Evolutionary conservation across 495 filamentous ascomycete species (phyloP).

Genomic region (Pseudomonodictys pantanalensis): DNA sequence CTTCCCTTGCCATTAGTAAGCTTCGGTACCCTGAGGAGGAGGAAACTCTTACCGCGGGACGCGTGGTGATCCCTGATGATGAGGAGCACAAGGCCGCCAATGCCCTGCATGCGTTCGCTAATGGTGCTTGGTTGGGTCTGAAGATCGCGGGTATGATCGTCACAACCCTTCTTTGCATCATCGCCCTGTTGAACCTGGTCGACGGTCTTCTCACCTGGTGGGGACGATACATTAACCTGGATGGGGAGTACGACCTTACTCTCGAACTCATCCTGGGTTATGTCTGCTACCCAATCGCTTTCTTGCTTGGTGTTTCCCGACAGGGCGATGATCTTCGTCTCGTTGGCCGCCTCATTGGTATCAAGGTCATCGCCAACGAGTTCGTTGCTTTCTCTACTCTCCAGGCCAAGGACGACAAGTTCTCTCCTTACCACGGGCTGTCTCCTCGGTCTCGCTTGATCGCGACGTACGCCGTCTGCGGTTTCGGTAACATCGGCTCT

Average conservation of each 20-base stretch:
- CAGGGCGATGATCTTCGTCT: slow-evolving; percentile 62
- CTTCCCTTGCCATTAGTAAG: slow-evolving; percentile 81
- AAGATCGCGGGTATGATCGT: slow-evolving; percentile 79
- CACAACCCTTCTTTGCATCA: slow-evolving; percentile 76
- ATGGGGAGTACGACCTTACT: slow-evolving; percentile 60
- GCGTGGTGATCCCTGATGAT: slow-evolving; percentile 72
- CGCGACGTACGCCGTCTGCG: slow-evolving; percentile 67
- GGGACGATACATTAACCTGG: slow-evolving; percentile 77
- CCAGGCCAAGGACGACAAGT: slow-evolving; percentile 34
- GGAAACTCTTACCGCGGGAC: slow-evolving; percentile 75
- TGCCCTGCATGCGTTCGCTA: slow-evolving; percentile 78
- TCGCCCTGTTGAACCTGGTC: slow-evolving; percentile 70
- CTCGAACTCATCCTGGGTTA: slow-evolving; percentile 78
- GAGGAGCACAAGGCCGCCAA: slow-evolving; percentile 69
- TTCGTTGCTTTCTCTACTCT: slow-evolving; percentile 53
- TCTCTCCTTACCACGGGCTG: slow-evolving; percentile 52
- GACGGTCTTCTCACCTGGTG: slow-evolving; percentile 86
- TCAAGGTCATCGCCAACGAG: slow-evolving; percentile 70
- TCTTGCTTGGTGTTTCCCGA: slow-evolving; percentile 79
- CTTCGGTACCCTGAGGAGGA: slow-evolving; percentile 85
- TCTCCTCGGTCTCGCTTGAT: slow-evolving; percentile 68
- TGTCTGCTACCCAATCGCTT: slow-evolving; percentile 78
- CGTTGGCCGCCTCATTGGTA: slow-evolving; percentile 75
- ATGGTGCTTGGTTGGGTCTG: slow-evolving; percentile 82
- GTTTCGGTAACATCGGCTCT: slow-evolving; percentile 70